phyloP scores from a whole-genome alignment of 1,284 basidiomycete genomes.

The Xanthoconium separans region DNA sequence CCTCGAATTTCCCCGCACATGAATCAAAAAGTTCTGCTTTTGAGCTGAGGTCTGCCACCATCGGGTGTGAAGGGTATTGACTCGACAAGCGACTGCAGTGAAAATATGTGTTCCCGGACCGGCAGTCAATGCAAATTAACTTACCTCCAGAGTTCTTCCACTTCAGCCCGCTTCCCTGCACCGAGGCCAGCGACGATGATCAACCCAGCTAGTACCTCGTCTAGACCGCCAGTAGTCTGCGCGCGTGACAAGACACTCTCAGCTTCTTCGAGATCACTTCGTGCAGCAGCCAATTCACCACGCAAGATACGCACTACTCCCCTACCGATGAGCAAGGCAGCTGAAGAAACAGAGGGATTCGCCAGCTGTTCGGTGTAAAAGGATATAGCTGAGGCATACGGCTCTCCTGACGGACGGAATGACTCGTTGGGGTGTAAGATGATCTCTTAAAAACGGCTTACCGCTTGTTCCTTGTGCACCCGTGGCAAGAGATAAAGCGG shows the following conservation, averaged over 20 bases:
- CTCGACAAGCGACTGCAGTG: conserved; percentile 51
- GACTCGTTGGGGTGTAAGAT: neutral
- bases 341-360: conserved; percentile 77
- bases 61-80: conserved; percentile 65
- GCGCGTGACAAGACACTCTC: conserved; percentile 39
- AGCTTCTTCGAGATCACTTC: conserved; percentile 83
- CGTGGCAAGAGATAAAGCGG: conserved; percentile 80
- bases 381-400: conserved; percentile 72
- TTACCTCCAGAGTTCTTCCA: conserved; percentile 69
- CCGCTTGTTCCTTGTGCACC: conserved; percentile 59
- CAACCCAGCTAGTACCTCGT: conserved; percentile 70
- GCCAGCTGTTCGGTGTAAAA: conserved; percentile 93
- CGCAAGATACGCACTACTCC: conserved; percentile 82
- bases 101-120: neutral
- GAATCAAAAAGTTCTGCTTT: conserved; percentile 74
- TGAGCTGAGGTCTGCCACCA: conserved; percentile 59
- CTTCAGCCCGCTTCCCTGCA: conserved; percentile 55
- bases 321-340: conserved; percentile 77
- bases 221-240: conserved; percentile 20
- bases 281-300: conserved; percentile 79
- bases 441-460: neutral
- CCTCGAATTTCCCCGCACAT: conserved; percentile 61
- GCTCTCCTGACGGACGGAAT: conserved; percentile 22
- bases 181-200: conserved; percentile 67
- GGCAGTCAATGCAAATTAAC: conserved; percentile 1